Conservation (phyloP, 2,329 filamentous ascomycete species). For the Aspergillus pseudotamarii region DNA sequence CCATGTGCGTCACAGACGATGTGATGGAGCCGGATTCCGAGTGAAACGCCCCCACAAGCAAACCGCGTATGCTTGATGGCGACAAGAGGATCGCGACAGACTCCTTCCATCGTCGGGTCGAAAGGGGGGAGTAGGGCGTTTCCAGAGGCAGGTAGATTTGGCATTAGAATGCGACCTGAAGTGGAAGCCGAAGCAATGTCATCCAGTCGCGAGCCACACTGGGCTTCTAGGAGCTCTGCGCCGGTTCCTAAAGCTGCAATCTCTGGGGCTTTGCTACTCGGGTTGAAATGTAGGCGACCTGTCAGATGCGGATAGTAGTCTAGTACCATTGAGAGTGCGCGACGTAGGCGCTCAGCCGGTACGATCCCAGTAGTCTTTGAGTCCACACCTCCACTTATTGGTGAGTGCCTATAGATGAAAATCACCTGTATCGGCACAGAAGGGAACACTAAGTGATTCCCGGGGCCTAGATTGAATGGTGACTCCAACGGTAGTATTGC, state of each 20-base stretch:
- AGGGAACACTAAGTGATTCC: background rate
- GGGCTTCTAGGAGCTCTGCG: background rate
- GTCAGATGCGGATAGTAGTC: background rate
- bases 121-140: background rate
- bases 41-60: background rate
- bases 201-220: background rate
- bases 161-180: background rate
- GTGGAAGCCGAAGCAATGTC: background rate
- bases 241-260: background rate
- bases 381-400: too few species aligned
- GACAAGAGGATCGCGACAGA: background rate
- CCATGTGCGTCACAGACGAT: background rate
- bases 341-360: background rate
- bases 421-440: background rate
- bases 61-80: background rate
- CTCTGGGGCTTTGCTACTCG: background rate
- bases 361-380: background rate
- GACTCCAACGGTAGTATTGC: background rate
- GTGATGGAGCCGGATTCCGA: background rate
- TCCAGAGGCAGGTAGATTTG: background rate
- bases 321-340: background rate
- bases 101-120: background rate
- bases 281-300: background rate
- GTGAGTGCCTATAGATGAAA: background rate
- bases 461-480: background rate